Conservation (phyloP, 306 rosid genomes). For the Rosa persica region DNA sequence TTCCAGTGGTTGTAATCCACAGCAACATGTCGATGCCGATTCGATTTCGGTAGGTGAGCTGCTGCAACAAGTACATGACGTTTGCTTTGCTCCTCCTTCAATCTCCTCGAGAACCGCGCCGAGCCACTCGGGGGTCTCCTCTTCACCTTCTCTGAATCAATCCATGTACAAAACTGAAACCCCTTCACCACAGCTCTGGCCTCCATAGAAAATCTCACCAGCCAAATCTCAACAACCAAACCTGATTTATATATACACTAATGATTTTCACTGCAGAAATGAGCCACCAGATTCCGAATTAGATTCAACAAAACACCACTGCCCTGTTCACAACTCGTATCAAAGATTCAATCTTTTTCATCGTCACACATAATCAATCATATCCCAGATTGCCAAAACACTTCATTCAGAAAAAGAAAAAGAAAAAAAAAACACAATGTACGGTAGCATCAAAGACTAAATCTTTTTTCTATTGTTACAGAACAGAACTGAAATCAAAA, state of each 20-base stretch:
- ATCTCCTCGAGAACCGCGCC: slow-evolving; percentile 34
- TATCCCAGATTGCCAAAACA: neutral
- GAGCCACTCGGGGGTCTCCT: slow-evolving; percentile 33
- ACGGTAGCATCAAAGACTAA: neutral
- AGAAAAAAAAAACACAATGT: no score
- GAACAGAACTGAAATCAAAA: neutral
- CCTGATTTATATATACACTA: neutral
- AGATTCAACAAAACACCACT: neutral
- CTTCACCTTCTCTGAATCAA: slow-evolving; percentile 37
- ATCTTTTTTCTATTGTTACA: neutral
- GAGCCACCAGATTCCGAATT: neutral
- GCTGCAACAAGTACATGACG: slow-evolving; percentile 38
- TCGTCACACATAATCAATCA: neutral
- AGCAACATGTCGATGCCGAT: slow-evolving; percentile 32
- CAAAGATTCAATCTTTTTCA: neutral
- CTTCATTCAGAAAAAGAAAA: neutral
- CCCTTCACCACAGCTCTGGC: slow-evolving; percentile 38
- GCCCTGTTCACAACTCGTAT: neutral
- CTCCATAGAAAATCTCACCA: slow-evolving; percentile 41
- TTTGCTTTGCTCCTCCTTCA: slow-evolving; percentile 34
- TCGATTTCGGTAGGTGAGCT: slow-evolving; percentile 36
- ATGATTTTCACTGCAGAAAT: neutral
- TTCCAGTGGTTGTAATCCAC: slow-evolving; percentile 41
- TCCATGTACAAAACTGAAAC: slow-evolving; percentile 42
- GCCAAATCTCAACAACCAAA: neutral